Percentiles rank a stretch among this genome's conserved stretches.
phyloP scores from a whole-genome alignment of 2,329 filamentous ascomycete genomes.

The Lecanoromycetidae sp. region DNA sequence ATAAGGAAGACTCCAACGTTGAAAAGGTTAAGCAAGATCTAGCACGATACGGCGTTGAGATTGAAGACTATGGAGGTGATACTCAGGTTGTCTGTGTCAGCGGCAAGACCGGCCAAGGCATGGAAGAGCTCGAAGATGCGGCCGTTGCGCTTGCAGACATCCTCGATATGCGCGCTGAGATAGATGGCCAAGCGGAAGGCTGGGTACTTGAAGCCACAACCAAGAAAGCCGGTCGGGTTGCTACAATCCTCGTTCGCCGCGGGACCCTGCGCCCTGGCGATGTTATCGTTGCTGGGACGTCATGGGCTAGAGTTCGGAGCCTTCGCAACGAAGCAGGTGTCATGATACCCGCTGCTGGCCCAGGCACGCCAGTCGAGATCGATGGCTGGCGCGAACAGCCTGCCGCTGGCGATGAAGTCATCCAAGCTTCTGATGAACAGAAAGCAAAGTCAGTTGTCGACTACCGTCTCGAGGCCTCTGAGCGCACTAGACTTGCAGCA shows the following conservation, averaged over 20 bases:
- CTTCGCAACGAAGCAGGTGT: constrained; percentile 75
- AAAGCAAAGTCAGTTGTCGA: constrained; percentile 66
- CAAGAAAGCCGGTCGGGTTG: constrained; percentile 70
- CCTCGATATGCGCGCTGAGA: constrained; percentile 75
- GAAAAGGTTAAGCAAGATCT: constrained; percentile 84
- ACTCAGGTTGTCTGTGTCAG: constrained; percentile 85
- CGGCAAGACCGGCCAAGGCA: constrained; percentile 85
- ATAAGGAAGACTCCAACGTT: constrained; percentile 70
- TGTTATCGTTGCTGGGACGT: constrained; percentile 73
- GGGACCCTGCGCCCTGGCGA: constrained; percentile 75
- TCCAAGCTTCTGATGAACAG: constrained; percentile 69
- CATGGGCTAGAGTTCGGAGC: constrained; percentile 75
- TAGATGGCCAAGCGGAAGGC: constrained; percentile 67
- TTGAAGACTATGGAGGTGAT: constrained; percentile 91
- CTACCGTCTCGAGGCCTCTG: constrained; percentile 60
- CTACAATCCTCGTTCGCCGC: constrained; percentile 76
- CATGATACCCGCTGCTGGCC: constrained; percentile 59
- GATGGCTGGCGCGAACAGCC: constrained; percentile 90
- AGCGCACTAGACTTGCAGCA: constrained; percentile 51
- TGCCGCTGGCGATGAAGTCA: constrained; percentile 70
- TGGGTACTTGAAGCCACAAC: constrained; percentile 89
- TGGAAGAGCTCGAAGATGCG: constrained; percentile 83
- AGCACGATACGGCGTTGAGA: constrained; percentile 67
- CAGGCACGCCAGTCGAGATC: constrained; percentile 82
- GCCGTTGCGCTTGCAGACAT: constrained; percentile 78